These are phyloP conservation scores for Trichoderma guizhouense DNA, from an alignment of 2,329 filamentous ascomycete genomes.

Conservation along the genomic window DNA sequence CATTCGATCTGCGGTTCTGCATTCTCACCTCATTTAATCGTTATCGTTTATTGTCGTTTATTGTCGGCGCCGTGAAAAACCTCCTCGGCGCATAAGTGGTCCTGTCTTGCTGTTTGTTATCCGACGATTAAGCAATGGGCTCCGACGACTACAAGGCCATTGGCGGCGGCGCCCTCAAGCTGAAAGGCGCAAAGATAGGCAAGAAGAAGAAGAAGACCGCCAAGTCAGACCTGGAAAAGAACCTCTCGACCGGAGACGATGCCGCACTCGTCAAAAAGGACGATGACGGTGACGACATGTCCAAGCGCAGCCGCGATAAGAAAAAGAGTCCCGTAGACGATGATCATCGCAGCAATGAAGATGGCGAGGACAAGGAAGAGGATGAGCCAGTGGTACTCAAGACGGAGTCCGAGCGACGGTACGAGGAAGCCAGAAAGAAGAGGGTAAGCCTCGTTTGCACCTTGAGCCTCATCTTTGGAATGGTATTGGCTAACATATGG, in stretches of 20 bases:
- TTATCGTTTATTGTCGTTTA: background rate
- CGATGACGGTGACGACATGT: conserved; percentile 26
- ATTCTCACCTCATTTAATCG: background rate
- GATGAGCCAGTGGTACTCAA: conserved; percentile 48
- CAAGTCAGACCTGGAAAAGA: conserved; percentile 46
- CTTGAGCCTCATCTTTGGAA: background rate
- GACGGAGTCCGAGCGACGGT: conserved; percentile 77
- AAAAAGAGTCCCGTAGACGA: conserved; percentile 20
- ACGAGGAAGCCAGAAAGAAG: conserved; percentile 78
- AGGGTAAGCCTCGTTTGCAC: conserved; percentile 52
- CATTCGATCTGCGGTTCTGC: background rate
- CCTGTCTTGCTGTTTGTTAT: background rate
- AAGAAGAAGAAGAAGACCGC: conserved; percentile 66
- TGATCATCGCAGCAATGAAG: conserved; percentile 19
- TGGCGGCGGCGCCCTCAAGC: conserved; percentile 72
- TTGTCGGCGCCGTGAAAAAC: background rate
- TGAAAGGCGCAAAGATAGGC: conserved; percentile 71
- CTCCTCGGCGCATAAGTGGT: background rate
- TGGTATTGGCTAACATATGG: background rate
- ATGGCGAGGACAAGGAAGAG: conserved; percentile 34
- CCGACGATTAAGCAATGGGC: conserved; percentile 50
- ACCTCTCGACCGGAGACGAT: conserved; percentile 36
- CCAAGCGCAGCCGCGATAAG: conserved; percentile 28
- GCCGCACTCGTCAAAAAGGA: conserved; percentile 15
- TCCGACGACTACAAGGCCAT: conserved; percentile 69